These are phyloP conservation scores for Closterium sp. DNA, from an alignment of 139 green algal species.

Conservation along the genomic window DNA sequence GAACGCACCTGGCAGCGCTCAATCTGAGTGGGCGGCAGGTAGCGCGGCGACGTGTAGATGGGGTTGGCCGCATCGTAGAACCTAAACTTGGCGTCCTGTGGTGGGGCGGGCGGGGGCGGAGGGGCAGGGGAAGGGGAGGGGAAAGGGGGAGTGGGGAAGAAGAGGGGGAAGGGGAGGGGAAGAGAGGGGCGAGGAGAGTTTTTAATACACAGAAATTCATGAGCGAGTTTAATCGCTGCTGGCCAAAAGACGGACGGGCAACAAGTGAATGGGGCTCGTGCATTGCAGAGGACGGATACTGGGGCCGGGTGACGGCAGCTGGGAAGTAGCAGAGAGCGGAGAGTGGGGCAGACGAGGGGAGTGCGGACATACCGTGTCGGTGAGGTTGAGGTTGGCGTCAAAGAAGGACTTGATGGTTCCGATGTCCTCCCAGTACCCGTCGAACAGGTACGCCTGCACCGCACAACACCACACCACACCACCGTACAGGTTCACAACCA, in stretches of 20 bases:
- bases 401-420: constrained; percentile 99
- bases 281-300: too few species aligned
- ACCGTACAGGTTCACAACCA: too few species aligned
- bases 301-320: too few species aligned
- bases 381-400: constrained; percentile 96
- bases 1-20: constrained; percentile 62
- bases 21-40: constrained; percentile 94
- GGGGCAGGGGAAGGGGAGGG: too few species aligned
- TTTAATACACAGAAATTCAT: background rate
- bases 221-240: too few species aligned
- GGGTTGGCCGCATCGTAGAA: constrained; percentile 96
- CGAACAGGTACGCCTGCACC: constrained; percentile 97
- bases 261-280: too few species aligned
- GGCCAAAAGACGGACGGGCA: too few species aligned
- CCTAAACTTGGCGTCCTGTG: constrained; percentile 82
- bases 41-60: constrained; percentile 98
- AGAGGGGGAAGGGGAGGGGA: background rate
- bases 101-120: too few species aligned
- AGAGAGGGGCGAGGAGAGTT: background rate
- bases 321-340: too few species aligned
- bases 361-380: constrained; percentile 52
- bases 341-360: too few species aligned
- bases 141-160: background rate
- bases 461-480: too few species aligned
- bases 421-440: constrained; percentile 97